Base-by-base conservation (phyloP, 2,329 filamentous ascomycete species). In the Colletotrichum abscissum region DNA sequence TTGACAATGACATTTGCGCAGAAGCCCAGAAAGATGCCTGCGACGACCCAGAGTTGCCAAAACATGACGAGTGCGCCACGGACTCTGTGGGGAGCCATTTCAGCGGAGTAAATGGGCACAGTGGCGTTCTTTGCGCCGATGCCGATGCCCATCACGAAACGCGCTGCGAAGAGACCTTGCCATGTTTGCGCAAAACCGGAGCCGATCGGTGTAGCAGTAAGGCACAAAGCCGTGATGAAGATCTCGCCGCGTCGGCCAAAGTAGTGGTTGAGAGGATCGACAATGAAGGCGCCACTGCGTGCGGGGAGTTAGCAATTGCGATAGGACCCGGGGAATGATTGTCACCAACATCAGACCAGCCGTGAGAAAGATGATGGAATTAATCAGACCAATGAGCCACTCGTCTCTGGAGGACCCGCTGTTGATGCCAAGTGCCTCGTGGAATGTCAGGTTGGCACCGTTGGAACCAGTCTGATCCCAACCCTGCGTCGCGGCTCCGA, bases 41-140 rank as follows among this genome's bases (percentile, higher is more conserved):
- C 82, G 1, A 81, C 80, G 33, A 35, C 33, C 33, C 33, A 35
- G 33, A 35, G 33, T 3, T 35, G 14, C 78, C 82, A 82, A 84
- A 88, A 63, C 93, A 96, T 96, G 75, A 95, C 93, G 5, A 96
- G 85, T n/a, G 92, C 93, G 76, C 93, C 92, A 77, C 93, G 88
- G 67, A 94, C 91, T 5, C 86, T 80, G 3, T 92, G 90, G 0
- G 93, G 93, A 0, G 91, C 87, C 60, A 90, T 93, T 80, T 95
- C 93, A 1, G 93, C 93, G 0, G 92, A 91, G 77, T 94, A 95
- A 35, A 95, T 90, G 0, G 93, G 93, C 0, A 92, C 90, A 0
- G 87, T 90, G 1, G 88, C 88, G 9, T 89, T 88, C 78, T 93
- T 93, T 16, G 89, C 86, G 9, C 92, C 92, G 78, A 93, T 92